Evolutionary conservation across 257 asterid genomes (phyloP).

Genomic region (Linderniella brevidens): DNA sequence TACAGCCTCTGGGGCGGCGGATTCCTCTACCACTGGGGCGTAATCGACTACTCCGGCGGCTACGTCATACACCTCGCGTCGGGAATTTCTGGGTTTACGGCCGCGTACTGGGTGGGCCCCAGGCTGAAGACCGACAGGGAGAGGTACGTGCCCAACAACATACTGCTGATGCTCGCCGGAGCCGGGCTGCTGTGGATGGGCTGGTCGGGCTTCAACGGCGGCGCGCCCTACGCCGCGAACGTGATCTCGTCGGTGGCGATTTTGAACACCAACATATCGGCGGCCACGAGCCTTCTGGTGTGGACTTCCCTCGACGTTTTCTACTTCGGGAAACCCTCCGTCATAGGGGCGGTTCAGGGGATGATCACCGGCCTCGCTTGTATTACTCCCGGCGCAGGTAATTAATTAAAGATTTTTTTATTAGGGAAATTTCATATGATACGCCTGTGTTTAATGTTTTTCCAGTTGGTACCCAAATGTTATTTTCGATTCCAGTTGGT

Average conservation of each 20-base stretch:
- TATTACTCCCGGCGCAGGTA: constrained; percentile 94
- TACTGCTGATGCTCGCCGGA: constrained; percentile 74
- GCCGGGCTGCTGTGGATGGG: constrained; percentile 96
- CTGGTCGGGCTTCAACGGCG: constrained; percentile 95
- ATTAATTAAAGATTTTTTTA: not conserved
- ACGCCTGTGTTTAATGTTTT: no score
- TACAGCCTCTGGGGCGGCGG: constrained; percentile 95
- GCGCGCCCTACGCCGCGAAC: constrained; percentile 82
- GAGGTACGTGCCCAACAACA: constrained; percentile 74
- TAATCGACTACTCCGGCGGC: constrained; percentile 87
- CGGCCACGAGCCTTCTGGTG: constrained; percentile 81
- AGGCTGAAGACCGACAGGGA: constrained; percentile 69
- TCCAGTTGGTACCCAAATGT: no score
- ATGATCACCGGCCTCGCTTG: constrained; percentile 93
- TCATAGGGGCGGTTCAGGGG: constrained; percentile 83
- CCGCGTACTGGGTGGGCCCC: constrained; percentile 97
- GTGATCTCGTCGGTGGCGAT: constrained; percentile 53
- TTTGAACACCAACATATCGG: constrained; percentile 61
- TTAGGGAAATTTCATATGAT: no score
- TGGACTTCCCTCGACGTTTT: constrained; percentile 82
- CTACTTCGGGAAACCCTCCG: constrained; percentile 81
- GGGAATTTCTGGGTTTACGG: constrained; percentile 84
- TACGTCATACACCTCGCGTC: constrained; percentile 81
- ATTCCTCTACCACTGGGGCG: constrained; percentile 82
- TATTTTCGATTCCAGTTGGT: no score